These are phyloP conservation scores for Coemansia sp. DNA, from an alignment of 192 early-diverging fungal genomes.

Conservation along the genomic window DNA sequence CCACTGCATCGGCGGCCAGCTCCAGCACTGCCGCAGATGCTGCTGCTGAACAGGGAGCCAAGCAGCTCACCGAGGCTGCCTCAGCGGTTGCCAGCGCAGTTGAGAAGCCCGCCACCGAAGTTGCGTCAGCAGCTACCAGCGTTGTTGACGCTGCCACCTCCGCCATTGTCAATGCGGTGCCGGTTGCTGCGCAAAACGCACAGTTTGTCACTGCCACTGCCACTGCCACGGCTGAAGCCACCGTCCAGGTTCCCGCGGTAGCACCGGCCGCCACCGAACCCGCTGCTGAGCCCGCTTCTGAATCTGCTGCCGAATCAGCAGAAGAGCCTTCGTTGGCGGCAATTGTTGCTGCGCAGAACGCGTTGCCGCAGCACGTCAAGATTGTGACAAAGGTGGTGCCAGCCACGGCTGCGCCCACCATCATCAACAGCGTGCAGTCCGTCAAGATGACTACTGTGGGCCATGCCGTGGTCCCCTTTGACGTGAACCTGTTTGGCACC, in stretches of 20 bases:
- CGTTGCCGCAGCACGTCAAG: constrained; percentile 10
- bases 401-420: constrained; percentile 3
- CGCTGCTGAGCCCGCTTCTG: neutral
- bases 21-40: neutral
- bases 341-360: constrained; percentile 36
- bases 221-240: constrained; percentile 3
- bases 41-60: neutral
- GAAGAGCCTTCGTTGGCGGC: constrained; percentile 12
- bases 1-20: neutral
- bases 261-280: constrained; percentile 4
- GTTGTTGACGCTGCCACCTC: neutral
- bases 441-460: constrained; percentile 46
- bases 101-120: neutral
- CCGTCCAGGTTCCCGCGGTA: constrained; percentile 4
- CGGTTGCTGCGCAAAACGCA: neutral
- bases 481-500: constrained; percentile 37
- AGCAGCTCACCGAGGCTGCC: neutral
- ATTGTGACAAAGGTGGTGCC: neutral
- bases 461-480: constrained; percentile 39
- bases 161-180: neutral
- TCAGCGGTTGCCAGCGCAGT: neutral
- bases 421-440: constrained; percentile 3
- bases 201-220: constrained; percentile 2
- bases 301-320: neutral
- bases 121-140: neutral